These are phyloP conservation scores for Saitoella complicata DNA, from an alignment of 805 yeast species.

Conservation along the genomic window DNA sequence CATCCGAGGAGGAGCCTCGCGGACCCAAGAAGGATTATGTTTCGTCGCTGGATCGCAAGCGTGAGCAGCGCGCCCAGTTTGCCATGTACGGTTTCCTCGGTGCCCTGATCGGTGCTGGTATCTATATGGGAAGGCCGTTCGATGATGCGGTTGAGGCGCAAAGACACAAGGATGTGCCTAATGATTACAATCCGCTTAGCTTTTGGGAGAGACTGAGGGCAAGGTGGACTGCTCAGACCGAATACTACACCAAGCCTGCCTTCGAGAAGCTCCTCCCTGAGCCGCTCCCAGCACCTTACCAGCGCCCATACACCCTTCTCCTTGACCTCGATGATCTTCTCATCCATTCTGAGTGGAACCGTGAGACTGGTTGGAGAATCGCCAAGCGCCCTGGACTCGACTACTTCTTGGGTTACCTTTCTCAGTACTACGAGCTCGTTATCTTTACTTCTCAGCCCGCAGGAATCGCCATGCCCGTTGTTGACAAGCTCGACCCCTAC, in stretches of 20 bases:
- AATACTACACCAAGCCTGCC: conserved; percentile 82
- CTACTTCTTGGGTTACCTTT: conserved; percentile 83
- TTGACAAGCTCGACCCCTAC: conserved; percentile 82
- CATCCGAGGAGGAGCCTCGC: too few relatives aligned
- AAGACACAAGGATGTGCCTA: conserved; percentile 33
- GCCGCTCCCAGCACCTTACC: conserved; percentile 77
- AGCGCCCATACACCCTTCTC: conserved; percentile 83
- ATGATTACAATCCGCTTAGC: conserved; percentile 51
- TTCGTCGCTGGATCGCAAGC: conserved; percentile 57
- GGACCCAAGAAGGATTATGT: conserved; percentile 22
- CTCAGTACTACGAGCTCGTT: conserved; percentile 92
- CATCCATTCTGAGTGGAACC: conserved; percentile 83
- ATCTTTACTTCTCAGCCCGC: conserved; percentile 71
- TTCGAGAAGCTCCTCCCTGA: conserved; percentile 88
- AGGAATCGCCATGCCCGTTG: conserved; percentile 71
- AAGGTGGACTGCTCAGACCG: conserved; percentile 59
- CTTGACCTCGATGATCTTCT: conserved; percentile 77
- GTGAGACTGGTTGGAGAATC: conserved; percentile 91
- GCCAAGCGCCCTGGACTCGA: conserved; percentile 98
- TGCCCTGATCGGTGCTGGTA: conserved; percentile 33
- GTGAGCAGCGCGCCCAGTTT: conserved; percentile 66
- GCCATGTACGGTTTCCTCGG: conserved; percentile 43
- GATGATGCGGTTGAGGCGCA: conserved; percentile 59
- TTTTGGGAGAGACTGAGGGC: conserved; percentile 54
- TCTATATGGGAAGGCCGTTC: conserved; percentile 71